These are phyloP conservation scores for Penicillium arizonense DNA, from an alignment of 495 filamentous ascomycete species.

Conservation along the genomic window DNA sequence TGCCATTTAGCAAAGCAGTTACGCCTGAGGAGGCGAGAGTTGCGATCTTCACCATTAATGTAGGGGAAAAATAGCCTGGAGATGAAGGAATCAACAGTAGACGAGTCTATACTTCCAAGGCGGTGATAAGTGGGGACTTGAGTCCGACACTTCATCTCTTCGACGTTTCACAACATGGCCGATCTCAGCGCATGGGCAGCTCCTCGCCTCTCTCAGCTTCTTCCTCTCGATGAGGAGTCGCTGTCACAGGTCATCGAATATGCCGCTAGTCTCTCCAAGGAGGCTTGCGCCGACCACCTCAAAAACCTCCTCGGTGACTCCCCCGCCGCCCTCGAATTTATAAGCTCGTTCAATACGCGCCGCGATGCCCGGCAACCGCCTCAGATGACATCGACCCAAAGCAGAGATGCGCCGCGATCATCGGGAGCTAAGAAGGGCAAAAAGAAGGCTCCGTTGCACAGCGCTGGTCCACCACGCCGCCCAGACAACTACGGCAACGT, in stretches of 20 bases:
- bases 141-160: not conserved
- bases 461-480: slow-evolving; percentile 55
- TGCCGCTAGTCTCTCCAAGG: slow-evolving; percentile 66
- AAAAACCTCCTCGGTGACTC: slow-evolving; percentile 87
- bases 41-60: too few relatives aligned
- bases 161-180: slow-evolving; percentile 13
- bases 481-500: slow-evolving; percentile 59
- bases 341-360: slow-evolving; percentile 81
- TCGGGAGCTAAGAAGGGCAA: slow-evolving; percentile 45
- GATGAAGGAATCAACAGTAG: too few relatives aligned
- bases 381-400: slow-evolving; percentile 15
- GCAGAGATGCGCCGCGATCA: slow-evolving; percentile 25
- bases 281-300: slow-evolving; percentile 77
- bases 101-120: too few relatives aligned
- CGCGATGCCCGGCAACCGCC: slow-evolving; percentile 47
- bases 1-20: too few relatives aligned
- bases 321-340: slow-evolving; percentile 82
- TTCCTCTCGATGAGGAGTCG: slow-evolving; percentile 81
- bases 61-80: too few relatives aligned
- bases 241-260: slow-evolving; percentile 81
- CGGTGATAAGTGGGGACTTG: too few relatives aligned
- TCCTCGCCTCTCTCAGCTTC: slow-evolving; percentile 69
- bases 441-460: slow-evolving; percentile 60
- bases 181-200: slow-evolving; percentile 53
- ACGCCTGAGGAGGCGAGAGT: too few relatives aligned